Conservation (phyloP, 192 early-diverging fungal genomes). For the Entomortierella beljakovae region DNA sequence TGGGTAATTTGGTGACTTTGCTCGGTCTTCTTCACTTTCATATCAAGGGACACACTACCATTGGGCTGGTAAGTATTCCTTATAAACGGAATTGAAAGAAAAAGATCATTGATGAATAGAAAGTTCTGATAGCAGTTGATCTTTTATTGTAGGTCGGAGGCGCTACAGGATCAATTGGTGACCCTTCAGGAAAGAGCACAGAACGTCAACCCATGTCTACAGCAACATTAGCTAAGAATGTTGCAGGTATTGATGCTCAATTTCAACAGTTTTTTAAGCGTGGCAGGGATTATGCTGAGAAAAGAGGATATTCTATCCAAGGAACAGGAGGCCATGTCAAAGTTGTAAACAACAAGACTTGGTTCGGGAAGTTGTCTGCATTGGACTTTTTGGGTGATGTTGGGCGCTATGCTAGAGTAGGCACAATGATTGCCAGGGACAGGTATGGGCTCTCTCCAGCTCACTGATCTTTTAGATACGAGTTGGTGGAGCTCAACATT, state of each 20-base stretch:
- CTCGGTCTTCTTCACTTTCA: conserved; percentile 91
- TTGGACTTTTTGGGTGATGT: conserved; percentile 82
- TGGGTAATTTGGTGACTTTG: conserved; percentile 90
- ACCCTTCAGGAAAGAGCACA: conserved; percentile 87
- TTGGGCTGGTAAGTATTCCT: conserved; percentile 77
- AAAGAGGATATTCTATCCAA: conserved; percentile 46
- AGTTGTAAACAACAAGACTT: conserved; percentile 85
- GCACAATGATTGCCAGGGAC: conserved; percentile 88
- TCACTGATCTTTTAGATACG: background rate
- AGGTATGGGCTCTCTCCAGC: conserved; percentile 57
- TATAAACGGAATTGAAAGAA: too few relatives aligned
- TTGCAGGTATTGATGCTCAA: conserved; percentile 75
- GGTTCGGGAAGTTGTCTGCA: conserved; percentile 79
- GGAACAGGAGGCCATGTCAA: conserved; percentile 48
- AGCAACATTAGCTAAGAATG: conserved; percentile 69
- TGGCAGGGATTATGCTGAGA: conserved; percentile 56
- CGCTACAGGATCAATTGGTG: conserved; percentile 93
- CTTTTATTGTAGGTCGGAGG: conserved; percentile 72
- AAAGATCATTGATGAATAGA: background rate
- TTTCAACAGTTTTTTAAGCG: conserved; percentile 76
- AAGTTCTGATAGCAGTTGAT: too few relatives aligned
- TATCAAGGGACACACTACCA: conserved; percentile 80
- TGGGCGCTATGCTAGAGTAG: conserved; percentile 84
- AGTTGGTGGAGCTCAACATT: too few relatives aligned
- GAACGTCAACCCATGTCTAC: conserved; percentile 80